Percentiles rank a stretch among this genome's conserved stretches.
Conservation (phyloP, 2,329 filamentous ascomycete species). For the Neoarthrinium moseri region DNA sequence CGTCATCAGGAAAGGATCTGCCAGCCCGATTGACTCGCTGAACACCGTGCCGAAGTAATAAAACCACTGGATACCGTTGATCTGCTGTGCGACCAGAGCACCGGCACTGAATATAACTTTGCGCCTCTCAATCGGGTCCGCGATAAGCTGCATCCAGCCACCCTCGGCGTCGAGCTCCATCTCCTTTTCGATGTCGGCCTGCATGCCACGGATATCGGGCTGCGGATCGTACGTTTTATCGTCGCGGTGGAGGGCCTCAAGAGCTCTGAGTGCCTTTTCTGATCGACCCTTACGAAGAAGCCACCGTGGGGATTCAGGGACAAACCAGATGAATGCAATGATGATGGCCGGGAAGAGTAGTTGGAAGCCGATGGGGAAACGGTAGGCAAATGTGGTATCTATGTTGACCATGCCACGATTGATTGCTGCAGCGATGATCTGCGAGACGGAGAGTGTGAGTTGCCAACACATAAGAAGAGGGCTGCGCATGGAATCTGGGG, state of each 20-base stretch:
- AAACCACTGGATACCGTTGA: slow-evolving; percentile 27
- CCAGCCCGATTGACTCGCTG: slow-evolving; percentile 23
- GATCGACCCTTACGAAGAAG: not conserved
- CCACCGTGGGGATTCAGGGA: not conserved
- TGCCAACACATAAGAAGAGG: not conserved
- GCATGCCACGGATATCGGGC: not conserved
- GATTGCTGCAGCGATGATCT: not conserved
- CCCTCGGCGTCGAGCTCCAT: not conserved
- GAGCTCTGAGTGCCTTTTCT: not conserved
- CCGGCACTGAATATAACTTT: slow-evolving; percentile 44
- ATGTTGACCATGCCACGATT: not conserved
- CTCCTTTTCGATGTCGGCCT: not conserved
- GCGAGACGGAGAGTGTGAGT: not conserved
- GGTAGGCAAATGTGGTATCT: not conserved
- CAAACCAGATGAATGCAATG: not conserved
- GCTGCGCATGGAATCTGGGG: not conserved
- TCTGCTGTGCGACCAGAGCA: slow-evolving; percentile 44
- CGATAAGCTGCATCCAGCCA: slow-evolving; percentile 18
- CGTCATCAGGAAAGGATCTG: not conserved
- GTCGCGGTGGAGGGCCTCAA: not conserved
- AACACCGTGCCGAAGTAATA: slow-evolving; percentile 27
- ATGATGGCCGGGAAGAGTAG: not conserved
- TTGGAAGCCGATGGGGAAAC: not conserved
- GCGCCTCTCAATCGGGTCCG: slow-evolving; percentile 42
- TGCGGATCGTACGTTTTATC: not conserved